Conservation (phyloP, 202 grass and related monocot genomes). For the Saccharum hybrid region DNA sequence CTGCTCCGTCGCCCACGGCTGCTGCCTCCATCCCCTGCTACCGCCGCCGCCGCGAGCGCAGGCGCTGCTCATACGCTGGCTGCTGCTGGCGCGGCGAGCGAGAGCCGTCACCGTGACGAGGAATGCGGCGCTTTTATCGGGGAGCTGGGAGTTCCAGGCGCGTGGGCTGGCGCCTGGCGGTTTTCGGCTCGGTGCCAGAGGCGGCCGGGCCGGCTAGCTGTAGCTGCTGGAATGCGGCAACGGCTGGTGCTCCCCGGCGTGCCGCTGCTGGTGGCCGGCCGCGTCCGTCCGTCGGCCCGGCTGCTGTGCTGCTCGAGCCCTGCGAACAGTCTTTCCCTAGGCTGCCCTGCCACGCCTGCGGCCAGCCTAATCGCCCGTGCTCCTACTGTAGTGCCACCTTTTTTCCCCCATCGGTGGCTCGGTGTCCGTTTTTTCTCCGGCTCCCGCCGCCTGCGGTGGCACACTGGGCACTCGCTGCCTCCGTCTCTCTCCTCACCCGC, state of each 20-base stretch:
- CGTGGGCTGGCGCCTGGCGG: slow-evolving; percentile 1
- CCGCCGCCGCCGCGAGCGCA: background rate
- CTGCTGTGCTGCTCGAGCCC: background rate
- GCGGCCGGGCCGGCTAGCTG: background rate
- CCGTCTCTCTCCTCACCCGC: slow-evolving; percentile 42
- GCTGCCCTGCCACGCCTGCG: slow-evolving; percentile 7
- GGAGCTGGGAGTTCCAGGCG: background rate
- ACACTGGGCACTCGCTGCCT: background rate
- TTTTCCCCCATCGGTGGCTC: background rate
- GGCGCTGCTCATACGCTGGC: slow-evolving; percentile 44
- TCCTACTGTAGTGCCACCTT: background rate
- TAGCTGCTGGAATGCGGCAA: slow-evolving; percentile 2
- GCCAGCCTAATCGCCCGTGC: background rate
- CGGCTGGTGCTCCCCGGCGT: slow-evolving; percentile 3
- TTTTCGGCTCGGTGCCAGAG: background rate
- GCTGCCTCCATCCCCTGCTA: slow-evolving; percentile 53
- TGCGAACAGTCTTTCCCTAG: slow-evolving; percentile 33
- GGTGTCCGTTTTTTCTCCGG: background rate
- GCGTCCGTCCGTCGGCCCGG: background rate
- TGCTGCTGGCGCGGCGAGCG: background rate
- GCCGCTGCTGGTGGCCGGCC: background rate
- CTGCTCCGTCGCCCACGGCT: slow-evolving; percentile 36
- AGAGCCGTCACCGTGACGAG: background rate
- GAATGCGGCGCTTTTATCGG: slow-evolving; percentile 35
- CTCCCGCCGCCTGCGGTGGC: background rate